Base-by-base conservation (phyloP, 495 filamentous ascomycete genomes). In the Annulohypoxylon stygium region DNA sequence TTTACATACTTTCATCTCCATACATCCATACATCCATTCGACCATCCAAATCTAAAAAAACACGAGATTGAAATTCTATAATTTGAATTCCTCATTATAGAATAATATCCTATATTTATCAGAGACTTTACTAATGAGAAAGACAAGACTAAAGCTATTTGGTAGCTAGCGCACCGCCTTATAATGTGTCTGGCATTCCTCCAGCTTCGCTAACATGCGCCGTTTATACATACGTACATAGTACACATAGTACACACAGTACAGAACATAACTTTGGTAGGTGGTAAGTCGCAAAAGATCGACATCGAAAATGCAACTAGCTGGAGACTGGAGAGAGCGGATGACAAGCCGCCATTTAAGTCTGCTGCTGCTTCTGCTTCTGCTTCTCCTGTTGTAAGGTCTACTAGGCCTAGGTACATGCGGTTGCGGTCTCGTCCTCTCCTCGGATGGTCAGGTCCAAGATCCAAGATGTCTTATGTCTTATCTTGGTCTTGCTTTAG, bases 231-330 rank as follows among this genome's bases (percentile, higher is more conserved):
- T 30, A 65, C 30, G 5, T 30, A 30, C 30, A 30, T 30, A 6
- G 30, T 30, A 30, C 30, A 30, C 30, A 30, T 30, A 30, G 30
- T 30, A 30, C 30, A 30, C 30, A 30, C 5, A 30, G 5, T 30
- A 30, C 30, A 30, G 3, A 30, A 30, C 30, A 30, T 30, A 6
- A 30, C 30, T 30, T 6, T 30, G 30, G 30, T 30, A 30, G 30
- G 30, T 30, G 30, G 30, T 30, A 69, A 74, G 62, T 66, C 67
- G 65, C 65, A 69, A 65, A 51, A 54, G 71, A 74, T 74, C 71
- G 71, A 65, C 71, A 69, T 45, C 61, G 50, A 70, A 51, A 54
- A 74, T 74, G 66, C 71, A 67, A 69, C 71, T 70, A 69, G 66
- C 61, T 64, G 34, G 25, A 65, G 48, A 67, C 67, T 58, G 34